Conservation (phyloP, 2,329 filamentous ascomycete genomes). For the Diaporthe destruens region DNA sequence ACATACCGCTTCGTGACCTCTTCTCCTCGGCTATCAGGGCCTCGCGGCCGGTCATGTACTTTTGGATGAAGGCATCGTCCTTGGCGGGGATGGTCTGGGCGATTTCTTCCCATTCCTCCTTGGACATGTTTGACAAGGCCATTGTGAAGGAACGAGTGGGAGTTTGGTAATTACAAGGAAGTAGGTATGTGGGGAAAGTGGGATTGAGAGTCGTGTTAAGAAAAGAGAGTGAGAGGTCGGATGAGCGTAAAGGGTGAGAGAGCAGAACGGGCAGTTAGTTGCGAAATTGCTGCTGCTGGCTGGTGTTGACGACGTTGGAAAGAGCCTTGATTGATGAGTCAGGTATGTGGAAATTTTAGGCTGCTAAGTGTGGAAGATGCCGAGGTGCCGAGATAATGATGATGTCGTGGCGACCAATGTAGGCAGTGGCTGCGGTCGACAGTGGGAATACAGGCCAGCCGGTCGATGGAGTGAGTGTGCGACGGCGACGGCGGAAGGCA, state of each 20-base stretch:
- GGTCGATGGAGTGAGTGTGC: neutral
- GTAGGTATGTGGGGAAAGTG: neutral
- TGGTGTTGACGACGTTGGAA: neutral
- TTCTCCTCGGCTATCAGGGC: constrained; percentile 85
- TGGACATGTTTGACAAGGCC: constrained; percentile 62
- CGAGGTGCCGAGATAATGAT: constrained; percentile 27
- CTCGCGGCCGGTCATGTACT: constrained; percentile 82
- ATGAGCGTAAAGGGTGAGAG: neutral
- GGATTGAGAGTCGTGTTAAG: neutral
- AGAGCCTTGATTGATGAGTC: constrained; percentile 29
- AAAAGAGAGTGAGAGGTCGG: neutral
- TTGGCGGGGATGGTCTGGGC: constrained; percentile 66
- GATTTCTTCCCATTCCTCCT: constrained; percentile 72
- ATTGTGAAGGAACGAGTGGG: constrained; percentile 44
- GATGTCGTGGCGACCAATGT: constrained; percentile 12
- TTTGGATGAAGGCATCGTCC: constrained; percentile 82
- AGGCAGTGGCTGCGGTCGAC: neutral
- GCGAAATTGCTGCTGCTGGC: neutral
- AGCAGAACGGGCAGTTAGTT: neutral
- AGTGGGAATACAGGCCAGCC: neutral
- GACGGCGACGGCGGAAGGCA: too few species aligned
- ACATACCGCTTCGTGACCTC: constrained; percentile 81
- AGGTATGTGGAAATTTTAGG: constrained; percentile 13
- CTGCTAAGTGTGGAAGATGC: constrained; percentile 1
- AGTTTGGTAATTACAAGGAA: neutral